Base-by-base conservation (phyloP, 192 early-diverging fungal genomes). In the Backusella psychrophila region DNA sequence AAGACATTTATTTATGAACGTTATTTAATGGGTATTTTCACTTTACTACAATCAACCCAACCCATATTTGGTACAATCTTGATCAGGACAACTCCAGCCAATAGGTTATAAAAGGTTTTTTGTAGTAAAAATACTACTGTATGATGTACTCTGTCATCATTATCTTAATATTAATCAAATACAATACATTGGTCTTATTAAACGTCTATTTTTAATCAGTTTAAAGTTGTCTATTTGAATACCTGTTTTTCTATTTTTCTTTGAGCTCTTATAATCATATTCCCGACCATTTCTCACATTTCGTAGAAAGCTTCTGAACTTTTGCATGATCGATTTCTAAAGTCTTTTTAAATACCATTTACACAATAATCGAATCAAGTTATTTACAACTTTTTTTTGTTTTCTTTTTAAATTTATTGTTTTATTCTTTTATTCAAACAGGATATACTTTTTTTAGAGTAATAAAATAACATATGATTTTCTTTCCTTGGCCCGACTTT, bases 381-480 rank as follows among this genome's bases (percentile, higher is more conserved):
- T 63, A 26, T 29, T 14, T 56, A 21, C 53, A 56, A 56, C 7
- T 56, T 56, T 56, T n/a, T 9, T 56, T 11, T 33, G 33, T 33
- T 56, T 56, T 21, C 3, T 26, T 23, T 56, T 21, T 29, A 4
- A 44, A 44, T 44, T 14, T 44, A 44, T 44, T 44, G 42, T 44
- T 44, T 44, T 17, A 44, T 44, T 39, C n/a, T 56, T 56, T 63
- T 63, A 63, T 63, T 63, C 56, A 63, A 63, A 63, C 56, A 63
- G 56, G 56, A 63, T 26, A 59, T 59, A 59, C 53, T 29, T 59
- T 63, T 63, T 44, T 44, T 44, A 17, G 12, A 44, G 12, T 63
- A 29, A 9, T 59, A 26, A n/a, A 26, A 59, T 23, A 23, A 59
- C 53, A 59, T 59, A 59, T 59, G 42, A 17, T 59, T 59, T 8